Percentiles rank a stretch among this genome's conserved stretches.
These are phyloP conservation scores for Globisporangium sylvaticum DNA, from an alignment of 352 stramenopile genomes.

Conservation along the genomic window DNA sequence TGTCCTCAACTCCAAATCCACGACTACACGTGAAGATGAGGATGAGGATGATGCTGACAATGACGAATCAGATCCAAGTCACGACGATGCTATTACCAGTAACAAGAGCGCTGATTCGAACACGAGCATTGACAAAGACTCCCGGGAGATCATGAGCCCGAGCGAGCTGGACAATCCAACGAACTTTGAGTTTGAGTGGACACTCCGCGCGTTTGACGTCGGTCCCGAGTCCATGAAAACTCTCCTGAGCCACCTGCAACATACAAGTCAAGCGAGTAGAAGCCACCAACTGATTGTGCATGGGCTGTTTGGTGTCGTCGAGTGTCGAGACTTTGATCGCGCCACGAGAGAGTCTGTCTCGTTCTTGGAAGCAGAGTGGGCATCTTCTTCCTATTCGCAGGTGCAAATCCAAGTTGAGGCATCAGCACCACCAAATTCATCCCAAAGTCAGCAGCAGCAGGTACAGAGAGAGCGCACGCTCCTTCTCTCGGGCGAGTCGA, in stretches of 20 bases:
- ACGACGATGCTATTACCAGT: not conserved
- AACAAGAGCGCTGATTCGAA: not conserved
- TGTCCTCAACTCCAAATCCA: not conserved
- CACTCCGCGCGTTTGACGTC: slow-evolving; percentile 54
- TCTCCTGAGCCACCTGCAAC: slow-evolving; percentile 21
- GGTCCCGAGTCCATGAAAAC: slow-evolving; percentile 41
- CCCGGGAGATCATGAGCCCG: not conserved
- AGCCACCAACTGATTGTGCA: slow-evolving; percentile 34
- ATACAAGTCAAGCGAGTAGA: not conserved
- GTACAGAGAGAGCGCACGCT: slow-evolving; percentile 1
- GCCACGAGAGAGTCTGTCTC: slow-evolving; percentile 33
- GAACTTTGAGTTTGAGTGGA: slow-evolving; percentile 52
- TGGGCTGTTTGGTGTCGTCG: slow-evolving; percentile 47
- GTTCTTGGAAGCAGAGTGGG: slow-evolving; percentile 18
- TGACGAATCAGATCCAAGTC: not conserved
- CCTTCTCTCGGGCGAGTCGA: slow-evolving; percentile 17
- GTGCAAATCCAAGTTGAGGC: not conserved
- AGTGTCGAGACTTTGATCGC: slow-evolving; percentile 46
- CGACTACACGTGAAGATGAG: slow-evolving; percentile 10
- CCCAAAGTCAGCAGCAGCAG: not conserved
- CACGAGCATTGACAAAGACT: not conserved
- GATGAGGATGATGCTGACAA: slow-evolving; percentile 21
- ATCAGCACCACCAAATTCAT: not conserved
- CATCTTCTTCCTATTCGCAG: slow-evolving; percentile 5
- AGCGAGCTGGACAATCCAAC: slow-evolving; percentile 15